Evolutionary conservation across 1,139 yeast genomes (phyloP), one percentile per base, ranked within the genome.

Genomic region (Wickerhamomyces sp.): DNA sequence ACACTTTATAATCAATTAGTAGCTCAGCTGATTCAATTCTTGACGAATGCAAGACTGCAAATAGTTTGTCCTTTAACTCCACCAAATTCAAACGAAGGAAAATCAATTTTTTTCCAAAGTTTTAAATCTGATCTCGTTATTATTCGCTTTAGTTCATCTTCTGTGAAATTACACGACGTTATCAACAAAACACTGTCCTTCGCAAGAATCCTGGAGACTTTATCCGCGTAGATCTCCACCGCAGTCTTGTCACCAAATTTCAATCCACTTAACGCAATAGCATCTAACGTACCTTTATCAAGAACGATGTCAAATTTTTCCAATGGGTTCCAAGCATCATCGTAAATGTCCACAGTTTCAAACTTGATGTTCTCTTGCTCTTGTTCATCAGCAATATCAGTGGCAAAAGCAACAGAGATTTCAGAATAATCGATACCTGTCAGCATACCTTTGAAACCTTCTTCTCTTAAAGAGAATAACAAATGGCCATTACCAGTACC

Each of bases 401-500:
- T 54, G 2, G 97, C 91, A 59, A 91, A 84, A 33, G 68, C 66
- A 0, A 89, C 78, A 4, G 96, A 85, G 16, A 77, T 75, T 20
- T 75, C 77, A 11, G 95, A 82, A 56, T 91, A 91, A 58, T 91
- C 99, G 11, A 91, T 68, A 0, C 98, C 99, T 9, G 76, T 52
- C 57, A 83, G 46, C 31, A 49, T 42, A 23, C 76, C 72, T 40
- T 54, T 42, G 50, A 74, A 66, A 13, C 75, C 78, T 54, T 82
- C 88, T 30, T 84, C 78, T 40, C 58, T 54, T 31, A 91, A 54
- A 37, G 79, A 73, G 50, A 89, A 85, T 29, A 91, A 57, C 30
- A 91, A 63, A 55, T 88, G 96, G 0, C 98, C 98, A 57, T 91
- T 91, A 1, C 98, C 99, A 0, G 97, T 88, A 1, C 99, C 99